Conservation (phyloP, 345 rosid genomes). For the Lepidium sativum region DNA sequence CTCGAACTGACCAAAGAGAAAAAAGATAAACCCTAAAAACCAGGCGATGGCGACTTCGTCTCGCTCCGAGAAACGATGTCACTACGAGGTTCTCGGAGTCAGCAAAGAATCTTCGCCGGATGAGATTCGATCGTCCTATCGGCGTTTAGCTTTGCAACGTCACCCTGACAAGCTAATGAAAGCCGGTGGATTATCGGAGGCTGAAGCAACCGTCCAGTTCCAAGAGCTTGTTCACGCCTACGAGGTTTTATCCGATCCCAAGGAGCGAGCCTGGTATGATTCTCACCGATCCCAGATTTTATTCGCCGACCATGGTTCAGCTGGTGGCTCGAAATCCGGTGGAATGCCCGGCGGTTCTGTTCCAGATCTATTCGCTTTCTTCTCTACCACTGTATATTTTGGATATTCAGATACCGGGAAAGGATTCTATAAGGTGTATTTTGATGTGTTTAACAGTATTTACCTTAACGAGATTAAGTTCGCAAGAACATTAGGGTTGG, state of each 20-base stretch:
- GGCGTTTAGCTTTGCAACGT: conserved; percentile 77
- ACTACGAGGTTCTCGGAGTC: conserved; percentile 73
- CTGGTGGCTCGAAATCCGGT: conserved; percentile 28
- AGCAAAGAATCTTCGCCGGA: conserved; percentile 53
- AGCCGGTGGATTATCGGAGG: conserved; percentile 63
- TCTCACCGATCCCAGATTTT: conserved; percentile 91
- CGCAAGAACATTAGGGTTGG: conserved; percentile 51
- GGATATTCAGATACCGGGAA: conserved; percentile 63
- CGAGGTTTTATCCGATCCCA: conserved; percentile 82
- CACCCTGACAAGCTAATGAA: conserved; percentile 96
- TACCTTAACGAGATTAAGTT: conserved; percentile 54
- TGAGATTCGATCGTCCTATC: conserved; percentile 77
- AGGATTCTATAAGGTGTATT: conserved; percentile 79
- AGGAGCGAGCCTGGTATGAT: conserved; percentile 92
- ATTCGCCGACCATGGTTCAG: conserved; percentile 53
- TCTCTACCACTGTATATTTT: conserved; percentile 60
- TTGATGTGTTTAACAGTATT: conserved; percentile 58
- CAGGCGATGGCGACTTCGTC: conserved; percentile 40
- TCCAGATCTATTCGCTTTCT: conserved; percentile 71
- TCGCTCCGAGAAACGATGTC: conserved; percentile 70
- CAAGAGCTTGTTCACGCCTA: conserved; percentile 86
- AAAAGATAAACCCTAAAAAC: conserved; percentile 5
- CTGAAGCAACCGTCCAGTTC: conserved; percentile 85
- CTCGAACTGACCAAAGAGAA: background rate
- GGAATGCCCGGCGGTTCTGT: conserved; percentile 38